Percentiles rank a stretch among this genome's conserved stretches.
phyloP scores from a whole-genome alignment of 805 yeast species.

The Spathaspora girioi region DNA sequence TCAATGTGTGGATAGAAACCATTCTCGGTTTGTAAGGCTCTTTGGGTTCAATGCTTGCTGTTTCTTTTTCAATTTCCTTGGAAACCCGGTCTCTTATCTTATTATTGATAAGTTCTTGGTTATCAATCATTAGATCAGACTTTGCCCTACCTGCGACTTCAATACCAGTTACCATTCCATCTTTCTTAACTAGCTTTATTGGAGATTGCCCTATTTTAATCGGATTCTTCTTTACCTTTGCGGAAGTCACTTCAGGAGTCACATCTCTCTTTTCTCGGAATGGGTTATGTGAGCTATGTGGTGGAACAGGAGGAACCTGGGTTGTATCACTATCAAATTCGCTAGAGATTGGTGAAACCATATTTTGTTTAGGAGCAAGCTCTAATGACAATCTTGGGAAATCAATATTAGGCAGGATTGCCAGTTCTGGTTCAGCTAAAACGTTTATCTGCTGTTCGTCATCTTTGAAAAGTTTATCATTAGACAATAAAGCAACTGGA shows the following conservation, averaged over 20 bases:
- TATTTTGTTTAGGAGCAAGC: neutral
- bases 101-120: slow-evolving; percentile 18
- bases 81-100: slow-evolving; percentile 18
- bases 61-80: slow-evolving; percentile 3
- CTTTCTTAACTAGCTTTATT: slow-evolving; percentile 27
- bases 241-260: slow-evolving; percentile 2
- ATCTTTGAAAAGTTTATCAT: slow-evolving; percentile 27
- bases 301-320: neutral
- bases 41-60: slow-evolving; percentile 4
- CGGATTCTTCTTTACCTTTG: slow-evolving; percentile 16
- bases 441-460: neutral
- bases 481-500: slow-evolving; percentile 26
- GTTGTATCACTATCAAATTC: slow-evolving; percentile 1
- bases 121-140: slow-evolving; percentile 7
- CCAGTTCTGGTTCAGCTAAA: slow-evolving; percentile 24
- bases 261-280: neutral
- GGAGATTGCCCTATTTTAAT: slow-evolving; percentile 41
- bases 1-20: slow-evolving; percentile 12
- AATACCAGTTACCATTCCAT: slow-evolving; percentile 20
- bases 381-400: neutral
- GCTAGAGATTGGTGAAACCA: neutral
- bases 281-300: slow-evolving; percentile 1
- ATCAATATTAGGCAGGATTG: neutral
- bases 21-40: slow-evolving; percentile 9
- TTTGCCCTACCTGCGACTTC: slow-evolving; percentile 1